These are phyloP conservation scores for Aphanomyces astaci DNA, from an alignment of 352 stramenopile species.

Conservation along the genomic window DNA sequence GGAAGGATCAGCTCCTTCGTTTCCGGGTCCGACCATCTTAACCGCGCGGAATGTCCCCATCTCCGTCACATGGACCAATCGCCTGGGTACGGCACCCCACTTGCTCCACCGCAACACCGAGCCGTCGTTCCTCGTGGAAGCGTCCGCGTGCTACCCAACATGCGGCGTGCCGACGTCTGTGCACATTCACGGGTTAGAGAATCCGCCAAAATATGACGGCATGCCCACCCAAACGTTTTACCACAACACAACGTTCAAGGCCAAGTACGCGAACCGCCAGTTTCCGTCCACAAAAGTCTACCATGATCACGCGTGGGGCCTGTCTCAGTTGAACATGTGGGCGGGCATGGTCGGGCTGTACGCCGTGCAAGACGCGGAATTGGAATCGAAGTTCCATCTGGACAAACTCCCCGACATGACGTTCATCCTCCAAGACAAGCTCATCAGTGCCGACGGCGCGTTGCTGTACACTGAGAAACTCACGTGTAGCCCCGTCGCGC, in stretches of 20 bases:
- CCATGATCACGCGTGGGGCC: constrained; percentile 60
- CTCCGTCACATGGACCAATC: constrained; percentile 47
- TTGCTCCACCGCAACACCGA: constrained; percentile 49
- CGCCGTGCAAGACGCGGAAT: constrained; percentile 43
- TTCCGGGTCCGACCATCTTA: constrained; percentile 45
- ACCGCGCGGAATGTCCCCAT: constrained; percentile 36
- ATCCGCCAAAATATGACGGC: constrained; percentile 51
- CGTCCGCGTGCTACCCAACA: constrained; percentile 56
- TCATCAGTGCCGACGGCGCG: constrained; percentile 44
- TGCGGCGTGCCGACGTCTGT: constrained; percentile 53
- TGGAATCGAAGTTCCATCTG: constrained; percentile 38
- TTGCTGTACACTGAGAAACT: constrained; percentile 60
- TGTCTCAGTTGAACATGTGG: constrained; percentile 62
- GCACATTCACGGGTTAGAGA: constrained; percentile 62
- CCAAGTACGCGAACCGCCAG: constrained; percentile 60
- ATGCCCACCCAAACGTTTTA: constrained; percentile 52
- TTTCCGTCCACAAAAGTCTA: constrained; percentile 62
- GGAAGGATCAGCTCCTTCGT: constrained; percentile 21
- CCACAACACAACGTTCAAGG: constrained; percentile 51
- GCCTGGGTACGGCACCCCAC: constrained; percentile 36
- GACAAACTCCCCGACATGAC: constrained; percentile 43
- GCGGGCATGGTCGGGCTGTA: constrained; percentile 56
- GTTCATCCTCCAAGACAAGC: constrained; percentile 43
- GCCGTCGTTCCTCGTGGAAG: constrained; percentile 33
- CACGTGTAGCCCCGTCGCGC: constrained; percentile 36